Percentiles rank a stretch among this genome's conserved stretches.
Evolutionary conservation across 768 basidiomycete genomes (phyloP).

Genomic region (Naganishia vishniacii): DNA sequence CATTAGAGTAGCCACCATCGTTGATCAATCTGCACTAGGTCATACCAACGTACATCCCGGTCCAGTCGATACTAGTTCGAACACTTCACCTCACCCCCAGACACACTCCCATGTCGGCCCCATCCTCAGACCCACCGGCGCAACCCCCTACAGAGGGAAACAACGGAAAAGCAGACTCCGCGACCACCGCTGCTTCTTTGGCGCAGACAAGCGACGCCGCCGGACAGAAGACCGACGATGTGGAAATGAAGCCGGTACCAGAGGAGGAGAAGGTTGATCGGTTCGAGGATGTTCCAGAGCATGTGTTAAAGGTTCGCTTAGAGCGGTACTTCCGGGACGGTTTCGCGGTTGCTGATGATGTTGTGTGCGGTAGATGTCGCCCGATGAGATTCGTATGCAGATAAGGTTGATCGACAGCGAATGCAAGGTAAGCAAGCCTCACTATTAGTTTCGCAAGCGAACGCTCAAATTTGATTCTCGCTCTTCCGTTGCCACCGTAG

Average conservation of each 20-base stretch:
- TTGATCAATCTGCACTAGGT: no score
- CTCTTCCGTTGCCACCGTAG: constrained; percentile 50
- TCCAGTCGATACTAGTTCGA: neutral
- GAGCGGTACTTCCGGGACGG: neutral
- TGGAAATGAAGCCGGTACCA: constrained; percentile 41
- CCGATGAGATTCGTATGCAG: constrained; percentile 83
- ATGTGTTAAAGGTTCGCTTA: constrained; percentile 62
- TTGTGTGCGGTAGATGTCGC: constrained; percentile 42
- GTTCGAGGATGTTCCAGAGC: constrained; percentile 86
- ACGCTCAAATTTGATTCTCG: no score
- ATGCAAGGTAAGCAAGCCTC: constrained; percentile 66
- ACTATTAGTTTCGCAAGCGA: no score
- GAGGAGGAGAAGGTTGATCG: constrained; percentile 55
- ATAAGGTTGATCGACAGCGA: constrained; percentile 94
- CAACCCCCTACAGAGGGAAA: constrained; percentile 12
- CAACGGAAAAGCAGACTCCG: neutral
- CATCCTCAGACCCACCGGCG: constrained; percentile 21
- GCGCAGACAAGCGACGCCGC: constrained; percentile 23
- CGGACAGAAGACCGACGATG: constrained; percentile 29
- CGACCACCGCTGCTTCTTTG: neutral
- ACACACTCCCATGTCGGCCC: constrained; percentile 12
- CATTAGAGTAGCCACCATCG: no score
- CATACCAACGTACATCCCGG: neutral
- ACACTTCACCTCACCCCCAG: neutral
- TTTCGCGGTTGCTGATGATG: neutral